A percentile compares a stretch with the other conserved stretches of the same genome.
Evolutionary conservation across 345 rosid genomes (phyloP).

Genomic region (Pugionium cornutum): DNA sequence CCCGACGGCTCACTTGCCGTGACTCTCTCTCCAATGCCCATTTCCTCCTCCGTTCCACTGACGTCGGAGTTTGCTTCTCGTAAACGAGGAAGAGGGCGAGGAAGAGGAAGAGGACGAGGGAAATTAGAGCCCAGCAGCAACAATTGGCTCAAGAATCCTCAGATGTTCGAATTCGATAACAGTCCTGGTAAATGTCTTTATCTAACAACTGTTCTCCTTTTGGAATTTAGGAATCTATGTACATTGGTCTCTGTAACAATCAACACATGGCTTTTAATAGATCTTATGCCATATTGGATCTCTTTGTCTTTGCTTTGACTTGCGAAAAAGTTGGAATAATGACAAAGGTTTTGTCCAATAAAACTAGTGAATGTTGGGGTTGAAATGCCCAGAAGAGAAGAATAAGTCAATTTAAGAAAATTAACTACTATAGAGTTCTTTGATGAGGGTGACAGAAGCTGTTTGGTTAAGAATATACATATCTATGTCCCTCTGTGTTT

Average conservation of each 20-base stretch:
- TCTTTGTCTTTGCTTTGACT: conserved; percentile 31
- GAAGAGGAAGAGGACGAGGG: conserved; percentile 61
- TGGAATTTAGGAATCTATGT: conserved; percentile 1
- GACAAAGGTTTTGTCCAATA: conserved; percentile 22
- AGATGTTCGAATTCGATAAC: conserved; percentile 52
- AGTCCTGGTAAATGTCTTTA: conserved; percentile 50
- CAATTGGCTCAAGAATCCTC: conserved; percentile 58
- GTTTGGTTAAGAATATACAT: background rate
- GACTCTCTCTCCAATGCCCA: conserved; percentile 86
- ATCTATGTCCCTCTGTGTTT: no score
- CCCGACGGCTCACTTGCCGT: conserved; percentile 59
- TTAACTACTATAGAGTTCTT: background rate
- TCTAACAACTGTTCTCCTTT: background rate
- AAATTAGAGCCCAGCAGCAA: conserved; percentile 25
- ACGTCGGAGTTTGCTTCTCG: conserved; percentile 52
- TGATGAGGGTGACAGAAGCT: background rate
- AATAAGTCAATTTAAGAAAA: background rate
- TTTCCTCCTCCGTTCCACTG: conserved; percentile 80
- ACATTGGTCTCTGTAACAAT: conserved; percentile 15
- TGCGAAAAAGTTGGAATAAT: conserved; percentile 13
- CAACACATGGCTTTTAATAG: conserved; percentile 18
- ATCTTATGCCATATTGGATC: conserved; percentile 25
- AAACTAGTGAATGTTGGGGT: conserved; percentile 2
- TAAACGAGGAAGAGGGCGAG: conserved; percentile 67
- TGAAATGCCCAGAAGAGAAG: background rate